These are phyloP conservation scores for Dipodascus geniculatus DNA, from an alignment of 805 yeast genomes.

Conservation along the genomic window DNA sequence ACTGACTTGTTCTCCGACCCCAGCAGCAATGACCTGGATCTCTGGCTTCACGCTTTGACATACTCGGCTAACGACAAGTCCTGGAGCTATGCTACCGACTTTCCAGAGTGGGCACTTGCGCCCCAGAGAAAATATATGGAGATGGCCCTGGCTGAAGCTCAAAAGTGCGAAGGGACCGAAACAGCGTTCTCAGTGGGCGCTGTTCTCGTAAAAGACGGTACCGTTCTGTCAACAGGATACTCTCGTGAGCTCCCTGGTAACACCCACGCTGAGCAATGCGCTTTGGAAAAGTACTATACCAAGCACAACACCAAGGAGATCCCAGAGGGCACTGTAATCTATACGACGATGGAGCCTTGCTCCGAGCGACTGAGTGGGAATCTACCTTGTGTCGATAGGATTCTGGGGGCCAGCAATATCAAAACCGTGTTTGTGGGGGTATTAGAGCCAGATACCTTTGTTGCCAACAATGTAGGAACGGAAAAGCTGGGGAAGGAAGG, in stretches of 20 bases:
- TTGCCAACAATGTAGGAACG: constrained; percentile 60
- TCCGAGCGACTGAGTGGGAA: constrained; percentile 82
- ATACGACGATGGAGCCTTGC: constrained; percentile 98
- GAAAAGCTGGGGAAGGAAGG: constrained; percentile 41
- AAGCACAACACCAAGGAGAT: constrained; percentile 28
- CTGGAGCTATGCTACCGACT: constrained; percentile 67
- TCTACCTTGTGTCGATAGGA: constrained; percentile 74
- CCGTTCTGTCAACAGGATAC: constrained; percentile 67
- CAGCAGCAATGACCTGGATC: constrained; percentile 70
- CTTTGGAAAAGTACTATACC: constrained; percentile 58
- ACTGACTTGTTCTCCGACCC: constrained; percentile 76
- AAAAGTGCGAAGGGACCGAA: constrained; percentile 65
- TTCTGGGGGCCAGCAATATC: constrained; percentile 41
- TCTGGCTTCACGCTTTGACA: constrained; percentile 85
- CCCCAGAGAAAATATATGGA: constrained; percentile 55
- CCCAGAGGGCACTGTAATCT: constrained; percentile 70
- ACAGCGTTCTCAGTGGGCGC: constrained; percentile 96
- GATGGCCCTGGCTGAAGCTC: constrained; percentile 65
- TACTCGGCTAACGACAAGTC: constrained; percentile 35
- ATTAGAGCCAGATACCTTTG: constrained; percentile 79
- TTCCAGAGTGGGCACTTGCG: constrained; percentile 74
- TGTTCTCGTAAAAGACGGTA: constrained; percentile 51
- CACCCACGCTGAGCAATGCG: constrained; percentile 97
- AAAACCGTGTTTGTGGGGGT: constrained; percentile 84
- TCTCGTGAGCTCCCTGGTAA: constrained; percentile 89